A percentile compares a stretch with the other conserved stretches of the same genome.
Evolutionary conservation across 1,284 basidiomycete genomes (phyloP).

Genomic region (Puccinia horiana): DNA sequence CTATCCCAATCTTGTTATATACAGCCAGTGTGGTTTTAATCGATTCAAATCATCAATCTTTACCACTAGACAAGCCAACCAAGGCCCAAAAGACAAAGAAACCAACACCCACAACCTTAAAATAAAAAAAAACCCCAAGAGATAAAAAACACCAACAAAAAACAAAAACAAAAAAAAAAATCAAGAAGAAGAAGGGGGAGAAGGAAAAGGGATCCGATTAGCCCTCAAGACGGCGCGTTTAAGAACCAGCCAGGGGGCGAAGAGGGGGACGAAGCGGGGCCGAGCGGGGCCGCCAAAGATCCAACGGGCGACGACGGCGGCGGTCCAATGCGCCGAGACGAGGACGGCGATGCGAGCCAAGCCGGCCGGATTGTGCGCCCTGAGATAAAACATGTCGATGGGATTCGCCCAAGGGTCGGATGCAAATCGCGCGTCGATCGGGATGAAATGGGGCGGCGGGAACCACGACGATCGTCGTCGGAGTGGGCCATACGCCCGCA

Average conservation of each 20-base stretch:
- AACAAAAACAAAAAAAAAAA: too few relatives aligned
- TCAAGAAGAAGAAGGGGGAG: too few relatives aligned
- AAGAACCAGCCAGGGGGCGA: background rate
- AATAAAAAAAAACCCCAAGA: too few relatives aligned
- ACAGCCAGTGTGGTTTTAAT: too few relatives aligned
- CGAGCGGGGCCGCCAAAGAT: background rate
- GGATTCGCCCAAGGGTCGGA: background rate
- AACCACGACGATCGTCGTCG: conserved; percentile 2
- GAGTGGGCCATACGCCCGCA: background rate
- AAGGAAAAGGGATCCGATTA: background rate
- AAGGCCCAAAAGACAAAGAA: too few relatives aligned
- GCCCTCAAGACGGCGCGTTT: background rate
- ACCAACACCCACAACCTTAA: too few relatives aligned
- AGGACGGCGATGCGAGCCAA: background rate
- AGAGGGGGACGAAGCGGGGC: background rate
- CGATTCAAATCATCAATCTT: too few relatives aligned
- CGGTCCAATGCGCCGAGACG: background rate
- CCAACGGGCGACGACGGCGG: background rate
- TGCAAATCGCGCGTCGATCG: background rate
- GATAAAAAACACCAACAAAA: too few relatives aligned
- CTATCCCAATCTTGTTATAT: too few relatives aligned
- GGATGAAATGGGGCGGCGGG: conserved; percentile 12
- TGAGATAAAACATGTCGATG: background rate
- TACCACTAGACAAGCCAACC: too few relatives aligned
- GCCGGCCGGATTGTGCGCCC: background rate